These are phyloP conservation scores for Euphrasia confusa DNA, from an alignment of 257 asterid genomes.

Conservation along the genomic window DNA sequence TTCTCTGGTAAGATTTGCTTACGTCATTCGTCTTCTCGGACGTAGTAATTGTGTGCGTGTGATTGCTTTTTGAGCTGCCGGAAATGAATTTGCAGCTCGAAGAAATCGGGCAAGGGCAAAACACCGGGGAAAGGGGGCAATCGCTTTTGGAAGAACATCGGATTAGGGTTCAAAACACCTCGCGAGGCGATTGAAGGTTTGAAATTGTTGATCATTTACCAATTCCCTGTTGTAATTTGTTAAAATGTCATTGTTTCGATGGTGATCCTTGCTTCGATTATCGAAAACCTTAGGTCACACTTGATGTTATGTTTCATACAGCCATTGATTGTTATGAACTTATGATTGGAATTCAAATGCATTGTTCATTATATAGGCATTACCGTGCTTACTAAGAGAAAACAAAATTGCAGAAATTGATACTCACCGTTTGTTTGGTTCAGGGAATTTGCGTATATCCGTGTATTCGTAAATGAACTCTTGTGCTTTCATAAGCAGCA, in stretches of 20 bases:
- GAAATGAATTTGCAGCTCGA: slow-evolving; percentile 29
- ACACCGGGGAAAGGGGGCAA: slow-evolving; percentile 47
- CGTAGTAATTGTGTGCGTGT: not conserved
- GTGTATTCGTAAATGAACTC: not conserved
- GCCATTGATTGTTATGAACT: not conserved
- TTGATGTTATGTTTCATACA: not conserved
- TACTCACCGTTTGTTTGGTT: not conserved
- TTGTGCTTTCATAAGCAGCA: not conserved
- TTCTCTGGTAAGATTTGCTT: slow-evolving; percentile 28
- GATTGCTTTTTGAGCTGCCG: not conserved
- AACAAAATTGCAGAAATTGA: not conserved
- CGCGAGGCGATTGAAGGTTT: slow-evolving; percentile 40
- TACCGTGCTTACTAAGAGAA: no score
- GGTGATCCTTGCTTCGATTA: not conserved
- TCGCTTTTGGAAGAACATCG: slow-evolving; percentile 42
- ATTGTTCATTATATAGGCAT: not conserved
- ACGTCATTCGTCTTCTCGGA: not conserved
- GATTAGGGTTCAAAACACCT: slow-evolving; percentile 40
- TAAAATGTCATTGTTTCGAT: not conserved
- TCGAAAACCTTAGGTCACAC: not conserved
- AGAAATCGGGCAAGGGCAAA: slow-evolving; percentile 46
- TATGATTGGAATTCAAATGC: not conserved
- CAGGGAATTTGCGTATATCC: not conserved
- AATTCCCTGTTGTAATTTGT: not conserved
- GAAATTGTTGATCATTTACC: not conserved